Evolutionary conservation across 106 monocot genomes (phyloP).

Genomic region (Acorus calamus): DNA sequence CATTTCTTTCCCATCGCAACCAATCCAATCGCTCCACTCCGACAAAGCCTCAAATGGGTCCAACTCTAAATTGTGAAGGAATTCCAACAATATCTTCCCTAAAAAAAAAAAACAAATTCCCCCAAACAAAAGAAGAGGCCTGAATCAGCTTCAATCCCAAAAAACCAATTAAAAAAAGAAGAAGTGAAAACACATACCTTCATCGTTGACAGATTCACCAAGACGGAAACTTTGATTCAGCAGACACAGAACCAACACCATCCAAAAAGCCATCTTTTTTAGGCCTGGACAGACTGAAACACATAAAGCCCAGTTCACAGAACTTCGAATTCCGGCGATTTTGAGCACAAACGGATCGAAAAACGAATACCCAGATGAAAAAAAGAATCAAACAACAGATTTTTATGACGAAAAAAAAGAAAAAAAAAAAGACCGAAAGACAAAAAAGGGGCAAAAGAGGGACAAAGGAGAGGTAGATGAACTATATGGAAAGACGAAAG

Average conservation of each 20-base stretch:
- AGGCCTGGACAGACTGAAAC: neutral
- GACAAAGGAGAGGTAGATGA: too few species aligned
- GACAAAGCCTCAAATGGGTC: constrained; percentile 40
- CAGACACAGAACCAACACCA: constrained; percentile 14
- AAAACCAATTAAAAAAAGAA: neutral
- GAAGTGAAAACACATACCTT: constrained; percentile 30
- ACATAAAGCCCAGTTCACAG: too few species aligned
- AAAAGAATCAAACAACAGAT: too few species aligned
- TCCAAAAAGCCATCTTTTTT: constrained; percentile 7
- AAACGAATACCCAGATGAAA: too few species aligned
- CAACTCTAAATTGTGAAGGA: constrained; percentile 29
- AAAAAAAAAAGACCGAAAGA: too few species aligned
- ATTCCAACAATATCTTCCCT: constrained; percentile 36
- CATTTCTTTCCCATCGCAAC: constrained; percentile 3
- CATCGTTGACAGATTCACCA: constrained; percentile 29
- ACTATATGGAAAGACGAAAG: too few species aligned
- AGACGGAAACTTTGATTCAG: constrained; percentile 14
- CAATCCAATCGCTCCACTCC: constrained; percentile 12
- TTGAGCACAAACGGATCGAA: too few species aligned
- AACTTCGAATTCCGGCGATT: too few species aligned
- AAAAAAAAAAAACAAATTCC: constrained; percentile 9
- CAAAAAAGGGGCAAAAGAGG: too few species aligned
- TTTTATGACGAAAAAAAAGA: too few species aligned
- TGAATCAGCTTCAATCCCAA: neutral
- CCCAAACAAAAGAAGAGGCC: neutral